Conservation (phyloP, 2,329 filamentous ascomycete species). For the Sclerotinia trifoliorum region DNA sequence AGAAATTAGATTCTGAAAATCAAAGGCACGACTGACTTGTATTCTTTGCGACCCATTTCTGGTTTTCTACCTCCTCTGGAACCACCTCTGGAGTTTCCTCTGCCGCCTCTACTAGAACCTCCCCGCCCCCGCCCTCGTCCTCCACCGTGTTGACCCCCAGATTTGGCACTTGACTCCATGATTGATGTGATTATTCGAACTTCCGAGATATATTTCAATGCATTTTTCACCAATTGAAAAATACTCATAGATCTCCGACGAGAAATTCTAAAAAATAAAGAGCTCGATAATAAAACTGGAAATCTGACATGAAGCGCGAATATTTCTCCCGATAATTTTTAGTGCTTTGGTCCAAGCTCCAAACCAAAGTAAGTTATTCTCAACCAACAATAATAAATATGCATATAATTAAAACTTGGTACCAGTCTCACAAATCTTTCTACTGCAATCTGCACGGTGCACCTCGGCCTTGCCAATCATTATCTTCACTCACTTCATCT, state of each 20-base stretch:
- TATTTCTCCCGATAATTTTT: conserved; percentile 9
- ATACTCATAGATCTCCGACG: conserved; percentile 1
- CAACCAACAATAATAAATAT: not conserved
- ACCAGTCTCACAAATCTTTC: not conserved
- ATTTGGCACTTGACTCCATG: conserved; percentile 25
- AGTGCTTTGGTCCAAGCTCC: conserved; percentile 3
- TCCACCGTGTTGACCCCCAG: conserved; percentile 25
- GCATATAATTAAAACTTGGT: not conserved
- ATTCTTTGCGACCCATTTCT: conserved; percentile 66
- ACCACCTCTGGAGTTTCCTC: conserved; percentile 43
- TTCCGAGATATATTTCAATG: not conserved
- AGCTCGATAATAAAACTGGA: not conserved
- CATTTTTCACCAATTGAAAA: conserved; percentile 3
- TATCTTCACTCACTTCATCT: not conserved
- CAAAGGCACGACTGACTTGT: conserved; percentile 53
- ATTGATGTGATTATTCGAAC: conserved; percentile 23
- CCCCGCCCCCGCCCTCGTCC: conserved; percentile 30
- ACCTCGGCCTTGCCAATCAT: conserved; percentile 4
- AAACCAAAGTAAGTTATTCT: not conserved
- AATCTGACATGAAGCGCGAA: not conserved
- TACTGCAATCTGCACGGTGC: not conserved
- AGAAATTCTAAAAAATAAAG: not conserved
- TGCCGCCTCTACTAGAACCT: conserved; percentile 29
- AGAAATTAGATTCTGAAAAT: conserved; percentile 31
- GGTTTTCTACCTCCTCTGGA: conserved; percentile 57